Evolutionary conservation across 1,139 yeast species (phyloP).

Genomic region (Saccharomyces hybrid): DNA sequence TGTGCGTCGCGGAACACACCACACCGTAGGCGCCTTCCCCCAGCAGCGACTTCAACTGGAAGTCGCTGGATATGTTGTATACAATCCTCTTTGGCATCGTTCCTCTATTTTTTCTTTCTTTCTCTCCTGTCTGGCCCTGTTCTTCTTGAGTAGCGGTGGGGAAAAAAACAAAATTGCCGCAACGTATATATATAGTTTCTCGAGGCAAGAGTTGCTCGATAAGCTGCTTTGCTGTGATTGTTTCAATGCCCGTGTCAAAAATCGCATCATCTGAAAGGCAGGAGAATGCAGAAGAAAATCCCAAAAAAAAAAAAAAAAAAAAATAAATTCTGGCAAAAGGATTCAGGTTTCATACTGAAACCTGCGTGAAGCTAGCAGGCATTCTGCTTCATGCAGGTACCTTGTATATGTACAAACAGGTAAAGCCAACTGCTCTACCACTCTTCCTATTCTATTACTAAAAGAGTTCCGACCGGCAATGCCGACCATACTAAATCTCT

Average conservation of each 20-base stretch:
- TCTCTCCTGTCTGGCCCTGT: background rate
- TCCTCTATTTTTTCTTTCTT: slow-evolving; percentile 3
- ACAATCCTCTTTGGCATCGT: slow-evolving; percentile 43
- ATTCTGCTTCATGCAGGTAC: background rate
- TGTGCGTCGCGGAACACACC: slow-evolving; percentile 86
- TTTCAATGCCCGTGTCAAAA: background rate
- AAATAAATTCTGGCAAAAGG: background rate
- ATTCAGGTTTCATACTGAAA: background rate
- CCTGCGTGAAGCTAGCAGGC: background rate
- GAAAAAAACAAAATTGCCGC: background rate
- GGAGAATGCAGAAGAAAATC: background rate
- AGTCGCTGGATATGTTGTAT: slow-evolving; percentile 83
- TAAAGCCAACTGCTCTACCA: background rate
- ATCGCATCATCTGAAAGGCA: background rate
- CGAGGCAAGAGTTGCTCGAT: background rate
- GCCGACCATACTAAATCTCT: too few species aligned
- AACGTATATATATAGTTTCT: background rate
- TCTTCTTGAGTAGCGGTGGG: too few species aligned
- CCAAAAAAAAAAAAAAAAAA: background rate
- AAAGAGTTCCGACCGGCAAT: too few species aligned
- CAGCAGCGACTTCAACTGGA: slow-evolving; percentile 70
- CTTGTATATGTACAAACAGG: background rate
- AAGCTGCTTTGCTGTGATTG: background rate
- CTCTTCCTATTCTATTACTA: too few species aligned
- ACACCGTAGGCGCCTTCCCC: slow-evolving; percentile 98